Conservation (phyloP, 2,329 filamentous ascomycete species). For the Cladosporium sp. region DNA sequence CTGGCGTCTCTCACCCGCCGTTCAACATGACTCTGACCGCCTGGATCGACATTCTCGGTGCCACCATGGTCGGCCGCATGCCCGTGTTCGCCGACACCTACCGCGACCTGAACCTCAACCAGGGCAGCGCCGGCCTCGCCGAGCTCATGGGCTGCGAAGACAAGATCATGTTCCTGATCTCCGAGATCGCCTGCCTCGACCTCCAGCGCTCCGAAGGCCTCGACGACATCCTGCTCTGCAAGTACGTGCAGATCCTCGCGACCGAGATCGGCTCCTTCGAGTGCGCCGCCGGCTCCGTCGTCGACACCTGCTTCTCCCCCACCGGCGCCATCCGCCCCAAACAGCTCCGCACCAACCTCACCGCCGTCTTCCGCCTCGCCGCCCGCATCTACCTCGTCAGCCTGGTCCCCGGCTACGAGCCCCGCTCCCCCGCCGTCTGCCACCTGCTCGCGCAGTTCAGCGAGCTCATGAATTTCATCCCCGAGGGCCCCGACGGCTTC, state of each 20-base stretch:
- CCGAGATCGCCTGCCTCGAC: conserved; percentile 93
- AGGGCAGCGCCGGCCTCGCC: conserved; percentile 64
- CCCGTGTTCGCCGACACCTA: conserved; percentile 93
- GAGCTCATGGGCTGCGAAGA: conserved; percentile 98
- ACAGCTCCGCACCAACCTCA: conserved; percentile 83
- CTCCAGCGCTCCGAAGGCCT: conserved; percentile 76
- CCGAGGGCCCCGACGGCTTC: conserved; percentile 71
- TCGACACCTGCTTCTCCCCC: conserved; percentile 48
- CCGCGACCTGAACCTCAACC: conserved; percentile 76
- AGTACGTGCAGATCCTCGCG: conserved; percentile 81
- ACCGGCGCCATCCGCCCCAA: conserved; percentile 73
- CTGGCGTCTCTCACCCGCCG: conserved; percentile 56
- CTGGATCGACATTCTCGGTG: conserved; percentile 96
- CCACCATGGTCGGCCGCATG: conserved; percentile 81
- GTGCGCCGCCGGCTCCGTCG: conserved; percentile 37
- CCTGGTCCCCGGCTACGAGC: conserved; percentile 80
- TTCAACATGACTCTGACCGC: conserved; percentile 94
- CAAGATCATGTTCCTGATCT: conserved; percentile 94
- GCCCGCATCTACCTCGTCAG: conserved; percentile 96
- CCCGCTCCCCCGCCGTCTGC: conserved; percentile 64
- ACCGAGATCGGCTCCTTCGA: conserved; percentile 81
- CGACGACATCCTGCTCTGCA: conserved; percentile 78
- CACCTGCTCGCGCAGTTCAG: conserved; percentile 74
- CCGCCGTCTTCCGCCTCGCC: conserved; percentile 80
- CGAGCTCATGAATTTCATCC: conserved; percentile 72